phyloP scores from a whole-genome alignment of 2,329 filamentous ascomycete species.

The Mycosphaerella arachidis region DNA sequence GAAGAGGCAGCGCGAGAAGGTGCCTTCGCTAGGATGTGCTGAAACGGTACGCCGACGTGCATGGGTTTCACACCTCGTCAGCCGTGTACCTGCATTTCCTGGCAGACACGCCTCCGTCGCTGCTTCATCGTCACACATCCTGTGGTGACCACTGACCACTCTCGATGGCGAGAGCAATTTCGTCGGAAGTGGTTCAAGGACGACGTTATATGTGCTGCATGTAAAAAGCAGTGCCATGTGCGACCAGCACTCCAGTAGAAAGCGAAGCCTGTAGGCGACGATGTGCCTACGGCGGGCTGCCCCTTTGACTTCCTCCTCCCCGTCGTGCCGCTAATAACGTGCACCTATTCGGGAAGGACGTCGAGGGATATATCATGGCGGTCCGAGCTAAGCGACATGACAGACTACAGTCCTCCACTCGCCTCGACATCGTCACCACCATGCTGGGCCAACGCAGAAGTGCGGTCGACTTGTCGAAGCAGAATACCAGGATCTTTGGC shows the following conservation, averaged over 20 bases:
- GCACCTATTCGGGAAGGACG: neutral
- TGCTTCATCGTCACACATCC: conserved; percentile 1
- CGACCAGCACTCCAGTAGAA: neutral
- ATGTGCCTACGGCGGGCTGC: neutral
- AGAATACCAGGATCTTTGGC: neutral
- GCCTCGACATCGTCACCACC: conserved; percentile 18
- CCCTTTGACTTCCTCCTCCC: neutral
- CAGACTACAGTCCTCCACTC: conserved; percentile 8
- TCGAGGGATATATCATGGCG: conserved; percentile 2
- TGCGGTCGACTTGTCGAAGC: neutral
- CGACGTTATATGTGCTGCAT: neutral
- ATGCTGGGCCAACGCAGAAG: conserved; percentile 9
- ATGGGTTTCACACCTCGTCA: conserved; percentile 1
- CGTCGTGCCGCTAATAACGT: neutral
- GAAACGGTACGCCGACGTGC: conserved; percentile 9
- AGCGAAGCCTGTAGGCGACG: conserved; percentile 1
- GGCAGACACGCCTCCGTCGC: neutral
- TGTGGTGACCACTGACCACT: conserved; percentile 3
- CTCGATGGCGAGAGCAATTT: conserved; percentile 7
- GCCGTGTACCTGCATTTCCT: conserved; percentile 5
- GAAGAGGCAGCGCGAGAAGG: conserved; percentile 1
- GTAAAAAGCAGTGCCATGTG: neutral
- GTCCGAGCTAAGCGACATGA: neutral
- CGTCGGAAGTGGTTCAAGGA: conserved; percentile 9
- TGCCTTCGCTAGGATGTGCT: neutral